Evolutionary conservation across 2,329 filamentous ascomycete genomes (phyloP).

Genomic region (Alternaria gaisen): DNA sequence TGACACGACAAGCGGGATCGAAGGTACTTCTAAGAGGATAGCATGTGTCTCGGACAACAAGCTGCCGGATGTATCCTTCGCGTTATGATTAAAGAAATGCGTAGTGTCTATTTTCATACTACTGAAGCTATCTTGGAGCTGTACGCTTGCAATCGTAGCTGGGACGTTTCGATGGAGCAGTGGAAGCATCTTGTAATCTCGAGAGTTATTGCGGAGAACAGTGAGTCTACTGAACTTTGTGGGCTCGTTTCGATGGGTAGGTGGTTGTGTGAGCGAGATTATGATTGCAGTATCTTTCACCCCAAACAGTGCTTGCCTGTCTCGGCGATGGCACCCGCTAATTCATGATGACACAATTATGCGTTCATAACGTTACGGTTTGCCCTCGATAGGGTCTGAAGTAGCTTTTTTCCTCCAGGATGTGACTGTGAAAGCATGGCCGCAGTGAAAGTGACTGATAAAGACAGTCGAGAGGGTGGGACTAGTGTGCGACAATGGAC

Average conservation of each 20-base stretch:
- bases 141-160: neutral
- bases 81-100: neutral
- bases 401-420: neutral
- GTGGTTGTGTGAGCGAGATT: neutral
- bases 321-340: neutral
- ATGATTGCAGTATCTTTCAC: neutral
- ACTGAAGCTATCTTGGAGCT: neutral
- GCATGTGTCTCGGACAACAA: neutral
- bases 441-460: slow-evolving; percentile 7
- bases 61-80: neutral
- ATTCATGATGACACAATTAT: neutral
- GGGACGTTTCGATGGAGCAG: neutral
- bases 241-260: neutral
- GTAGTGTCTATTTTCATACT: neutral
- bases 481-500: slow-evolving; percentile 8
- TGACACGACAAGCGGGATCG: neutral
- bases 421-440: neutral
- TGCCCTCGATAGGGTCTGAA: neutral
- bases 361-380: neutral
- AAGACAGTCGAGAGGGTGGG: neutral
- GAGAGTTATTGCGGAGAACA: neutral
- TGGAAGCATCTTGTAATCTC: neutral
- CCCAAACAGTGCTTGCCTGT: neutral
- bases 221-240: neutral
- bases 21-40: slow-evolving; percentile 7